Base-by-base conservation (phyloP, 768 basidiomycete genomes). In the Artomyces pyxidatus region DNA sequence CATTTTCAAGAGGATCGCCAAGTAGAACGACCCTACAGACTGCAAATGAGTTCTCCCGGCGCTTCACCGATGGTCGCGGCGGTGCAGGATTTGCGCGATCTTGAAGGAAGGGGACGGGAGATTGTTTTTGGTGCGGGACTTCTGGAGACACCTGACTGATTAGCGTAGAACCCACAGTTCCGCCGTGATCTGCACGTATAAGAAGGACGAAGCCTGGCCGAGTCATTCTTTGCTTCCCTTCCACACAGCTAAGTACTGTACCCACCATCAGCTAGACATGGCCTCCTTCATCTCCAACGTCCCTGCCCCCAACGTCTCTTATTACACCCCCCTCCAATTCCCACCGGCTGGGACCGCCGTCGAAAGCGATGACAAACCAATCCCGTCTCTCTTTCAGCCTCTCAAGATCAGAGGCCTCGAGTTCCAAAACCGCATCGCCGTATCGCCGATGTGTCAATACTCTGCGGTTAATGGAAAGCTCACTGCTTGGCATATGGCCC, bases 371-470 rank as follows among this genome's bases (percentile, higher is more conserved):
- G 71, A 65, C n/a, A 66, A 58, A 39, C 57, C 63, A 1, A 65
- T 71, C 35, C 74, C 72, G 4, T 67, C 57, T 44, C 59, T 80
- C 17, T 81, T 81, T 65, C 71, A 76, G 56, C 79, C 79, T 5
- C 50, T 82, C 47, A 75, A 68, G 59, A 80, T 62, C 40, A 54
- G 62, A 32, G 61, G 60, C 21, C 54, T 59, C 17, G 59, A 58
- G 51, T 64, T 63, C 44, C 63, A 60, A 28, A 65, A 61, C 52
- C 64, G 63, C 27, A 59, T 63, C 38, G 55, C 48, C 44, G 61
- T 63, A 30, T 41, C 28, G 8, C 59, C 50, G 60, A 19, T 48
- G 8, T 48, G 47, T 38, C 47, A 48, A 14, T 48, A 48, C 38
- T 39, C 37, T 2, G 25, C 47, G 8, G 38, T 37, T 19, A 27